Evolutionary conservation across 306 rosid species (phyloP).

Genomic region (Cucumis cinereus): DNA sequence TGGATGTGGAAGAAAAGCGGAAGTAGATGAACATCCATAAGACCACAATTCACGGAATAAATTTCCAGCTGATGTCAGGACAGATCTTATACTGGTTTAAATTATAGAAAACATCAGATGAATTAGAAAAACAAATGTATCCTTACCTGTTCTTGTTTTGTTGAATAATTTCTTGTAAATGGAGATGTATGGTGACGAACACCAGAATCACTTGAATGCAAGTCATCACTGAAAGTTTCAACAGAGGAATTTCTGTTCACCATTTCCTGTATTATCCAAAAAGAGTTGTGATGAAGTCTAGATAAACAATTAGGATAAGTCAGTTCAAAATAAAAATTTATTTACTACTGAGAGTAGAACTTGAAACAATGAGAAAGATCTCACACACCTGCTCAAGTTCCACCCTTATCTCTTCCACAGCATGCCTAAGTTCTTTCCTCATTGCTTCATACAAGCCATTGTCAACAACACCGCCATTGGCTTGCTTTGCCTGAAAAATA

Average conservation of each 20-base stretch:
- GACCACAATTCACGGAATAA: background rate
- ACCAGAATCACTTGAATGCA: slow-evolving; percentile 35
- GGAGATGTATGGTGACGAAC: slow-evolving; percentile 42
- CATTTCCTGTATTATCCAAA: slow-evolving; percentile 34
- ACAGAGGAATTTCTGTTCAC: slow-evolving; percentile 39
- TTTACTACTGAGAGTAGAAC: background rate
- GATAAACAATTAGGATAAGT: background rate
- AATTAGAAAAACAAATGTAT: background rate
- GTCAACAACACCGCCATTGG: slow-evolving; percentile 25
- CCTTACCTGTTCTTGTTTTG: slow-evolving; percentile 68
- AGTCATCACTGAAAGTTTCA: slow-evolving; percentile 21
- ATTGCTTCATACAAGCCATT: slow-evolving; percentile 40
- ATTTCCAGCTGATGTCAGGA: background rate
- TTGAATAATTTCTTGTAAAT: slow-evolving; percentile 46
- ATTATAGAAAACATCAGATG: background rate
- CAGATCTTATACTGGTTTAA: background rate
- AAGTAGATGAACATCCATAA: background rate
- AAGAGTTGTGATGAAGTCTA: background rate
- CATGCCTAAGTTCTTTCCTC: slow-evolving; percentile 56
- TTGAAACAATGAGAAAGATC: slow-evolving; percentile 3
- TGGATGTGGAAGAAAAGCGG: background rate
- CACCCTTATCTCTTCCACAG: slow-evolving; percentile 36
- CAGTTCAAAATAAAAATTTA: background rate
- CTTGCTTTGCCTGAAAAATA: slow-evolving; percentile 40
- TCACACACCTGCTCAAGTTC: slow-evolving; percentile 56